phyloP scores from a whole-genome alignment of 441 rosid genomes.

The Daphne laureola region DNA sequence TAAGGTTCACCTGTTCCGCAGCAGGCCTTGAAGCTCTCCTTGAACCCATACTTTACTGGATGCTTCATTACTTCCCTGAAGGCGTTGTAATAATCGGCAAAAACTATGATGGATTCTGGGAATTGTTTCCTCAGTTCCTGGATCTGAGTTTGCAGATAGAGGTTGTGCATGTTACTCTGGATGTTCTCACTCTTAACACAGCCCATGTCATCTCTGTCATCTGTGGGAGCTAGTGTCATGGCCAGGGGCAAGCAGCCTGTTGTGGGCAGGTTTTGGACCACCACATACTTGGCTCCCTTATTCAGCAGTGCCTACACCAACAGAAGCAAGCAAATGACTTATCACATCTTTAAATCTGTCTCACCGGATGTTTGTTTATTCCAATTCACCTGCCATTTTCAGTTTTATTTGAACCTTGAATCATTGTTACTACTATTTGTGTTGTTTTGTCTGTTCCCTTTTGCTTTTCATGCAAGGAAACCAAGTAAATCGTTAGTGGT shows the following conservation, averaged over 20 bases:
- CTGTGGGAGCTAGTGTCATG: constrained; percentile 40
- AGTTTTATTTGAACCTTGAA: too few relatives aligned
- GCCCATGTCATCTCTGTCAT: constrained; percentile 66
- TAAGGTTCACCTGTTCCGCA: constrained; percentile 74
- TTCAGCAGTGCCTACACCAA: constrained; percentile 56
- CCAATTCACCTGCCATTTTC: not conserved
- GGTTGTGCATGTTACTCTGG: constrained; percentile 44
- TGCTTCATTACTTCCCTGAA: constrained; percentile 40
- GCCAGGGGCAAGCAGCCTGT: constrained; percentile 73
- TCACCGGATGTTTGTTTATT: not conserved
- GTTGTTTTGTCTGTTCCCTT: too few relatives aligned
- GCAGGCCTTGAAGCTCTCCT: constrained; percentile 66
- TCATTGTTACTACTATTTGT: too few relatives aligned
- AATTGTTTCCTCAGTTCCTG: constrained; percentile 39
- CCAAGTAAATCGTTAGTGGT: too few relatives aligned
- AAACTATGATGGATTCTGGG: constrained; percentile 48
- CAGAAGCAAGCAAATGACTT: not conserved
- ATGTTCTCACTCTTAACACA: constrained; percentile 64
- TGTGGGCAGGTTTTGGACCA: constrained; percentile 72
- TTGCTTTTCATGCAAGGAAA: too few relatives aligned
- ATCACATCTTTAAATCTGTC: not conserved
- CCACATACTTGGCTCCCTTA: constrained; percentile 63
- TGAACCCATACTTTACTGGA: constrained; percentile 51
- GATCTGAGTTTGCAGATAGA: constrained; percentile 33
- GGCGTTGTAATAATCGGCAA: constrained; percentile 80